Base-by-base conservation (phyloP, 225 moss, liverwort and hornwort species). In the Physcomitrium patens region DNA sequence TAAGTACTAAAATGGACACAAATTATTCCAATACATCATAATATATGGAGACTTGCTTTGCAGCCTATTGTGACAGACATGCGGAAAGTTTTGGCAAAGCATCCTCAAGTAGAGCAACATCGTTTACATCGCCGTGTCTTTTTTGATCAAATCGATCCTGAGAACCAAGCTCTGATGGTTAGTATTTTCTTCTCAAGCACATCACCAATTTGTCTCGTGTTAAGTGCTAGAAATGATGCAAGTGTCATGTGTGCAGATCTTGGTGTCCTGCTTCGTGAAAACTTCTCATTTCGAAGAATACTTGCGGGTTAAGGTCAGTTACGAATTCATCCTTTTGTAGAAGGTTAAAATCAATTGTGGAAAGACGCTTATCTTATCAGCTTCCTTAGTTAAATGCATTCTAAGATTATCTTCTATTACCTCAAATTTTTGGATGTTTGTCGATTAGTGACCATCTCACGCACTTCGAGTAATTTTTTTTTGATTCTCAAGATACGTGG, bases 221-320 rank as follows among this genome's bases (percentile, higher is more conserved):
- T 13, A 48, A n/a, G 58, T 22, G 44, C 51, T 28, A 15, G 65
- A 14, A 60, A 53, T 24, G 13, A 37, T 65, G 16, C 18, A 10
- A 59, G 15, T 70, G 13, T 41, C 46, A 1, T 0, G 8, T 70
- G 23, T 71, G 78, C 94, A 96, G 96, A 93, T 97, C 72, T 73
- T 97, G 87, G 86, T 97, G 53, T 97, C 97, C 57, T 93, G 94
- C 82, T 97, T 97, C 70, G 97, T 97, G 73, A 97, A 97, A 78
- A 94, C 97, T 16, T 89, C 94, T 14, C 97, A 97, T 82, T 94
- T 97, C 58, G 94, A 97, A 82, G 94, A 97, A 72, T 97, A 97
- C 63, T 79, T 97, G 65, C 97, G 97, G 56, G 97, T 97, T 27
- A 97, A 97, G 89, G 97, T 91, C 66, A 82, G 88, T 76, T 49